phyloP scores from a whole-genome alignment of 352 stramenopile genomes.

The Pythium insidiosum region DNA sequence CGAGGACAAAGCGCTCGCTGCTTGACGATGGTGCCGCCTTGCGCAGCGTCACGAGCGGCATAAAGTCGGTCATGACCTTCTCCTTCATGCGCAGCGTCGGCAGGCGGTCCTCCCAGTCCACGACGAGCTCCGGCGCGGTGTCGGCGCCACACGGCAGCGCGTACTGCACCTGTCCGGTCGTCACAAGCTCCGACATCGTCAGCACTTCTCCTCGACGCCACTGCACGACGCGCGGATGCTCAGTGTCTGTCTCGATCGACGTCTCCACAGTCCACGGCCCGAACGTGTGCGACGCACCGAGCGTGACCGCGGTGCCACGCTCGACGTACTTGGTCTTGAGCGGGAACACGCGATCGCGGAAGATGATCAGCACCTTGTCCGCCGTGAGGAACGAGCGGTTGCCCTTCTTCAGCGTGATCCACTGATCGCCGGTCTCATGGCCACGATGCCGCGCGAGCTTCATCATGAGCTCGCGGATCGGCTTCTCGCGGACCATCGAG shows the following conservation, averaged over 20 bases:
- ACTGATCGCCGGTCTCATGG: conserved; percentile 34
- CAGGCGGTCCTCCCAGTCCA: conserved; percentile 49
- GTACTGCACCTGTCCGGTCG: conserved; percentile 40
- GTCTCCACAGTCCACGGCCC: conserved; percentile 46
- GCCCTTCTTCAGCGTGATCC: conserved; percentile 80
- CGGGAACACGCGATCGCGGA: conserved; percentile 71
- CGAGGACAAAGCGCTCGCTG: conserved; percentile 6
- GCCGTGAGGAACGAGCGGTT: conserved; percentile 72
- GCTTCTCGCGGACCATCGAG: conserved; percentile 81
- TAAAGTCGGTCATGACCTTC: conserved; percentile 68
- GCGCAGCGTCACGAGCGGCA: conserved; percentile 49
- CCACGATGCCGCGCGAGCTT: conserved; percentile 50
- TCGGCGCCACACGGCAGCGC: conserved; percentile 23
- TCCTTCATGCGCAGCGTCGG: conserved; percentile 44
- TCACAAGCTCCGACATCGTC: conserved; percentile 54
- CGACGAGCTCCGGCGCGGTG: conserved; percentile 36
- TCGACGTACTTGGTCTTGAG: conserved; percentile 14
- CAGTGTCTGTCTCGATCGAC: conserved; percentile 9
- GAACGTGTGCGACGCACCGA: conserved; percentile 36
- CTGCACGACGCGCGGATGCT: conserved; percentile 16
- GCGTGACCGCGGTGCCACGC: conserved; percentile 12
- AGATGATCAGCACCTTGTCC: conserved; percentile 62
- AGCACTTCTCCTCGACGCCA: conserved; percentile 23
- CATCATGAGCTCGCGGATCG: conserved; percentile 60
- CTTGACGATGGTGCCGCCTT: no score